Conservation (phyloP, 345 rosid species). For the Populus davidiana region DNA sequence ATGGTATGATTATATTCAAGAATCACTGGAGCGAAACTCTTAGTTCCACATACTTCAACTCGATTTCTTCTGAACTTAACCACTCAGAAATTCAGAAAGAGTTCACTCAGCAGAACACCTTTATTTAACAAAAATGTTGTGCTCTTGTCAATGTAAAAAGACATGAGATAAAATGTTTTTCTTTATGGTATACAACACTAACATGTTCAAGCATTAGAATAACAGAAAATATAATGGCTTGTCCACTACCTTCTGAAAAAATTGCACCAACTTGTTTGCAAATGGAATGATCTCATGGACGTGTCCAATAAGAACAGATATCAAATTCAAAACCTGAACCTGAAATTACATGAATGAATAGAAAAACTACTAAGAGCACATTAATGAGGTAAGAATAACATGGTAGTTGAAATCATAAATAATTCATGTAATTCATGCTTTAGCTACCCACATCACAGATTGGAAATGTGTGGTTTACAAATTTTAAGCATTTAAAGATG, state of each 20-base stretch:
- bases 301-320: slow-evolving; percentile 77
- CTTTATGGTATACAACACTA: neutral
- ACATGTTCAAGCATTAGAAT: neutral
- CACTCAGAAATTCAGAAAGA: neutral
- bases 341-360: slow-evolving; percentile 36
- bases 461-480: neutral
- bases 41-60: neutral
- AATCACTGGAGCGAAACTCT: neutral
- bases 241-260: slow-evolving; percentile 70
- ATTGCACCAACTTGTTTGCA: slow-evolving; percentile 68
- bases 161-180: neutral
- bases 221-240: slow-evolving; percentile 10
- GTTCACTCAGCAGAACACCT: neutral
- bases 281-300: slow-evolving; percentile 72
- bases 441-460: neutral
- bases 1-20: neutral
- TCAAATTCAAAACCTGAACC: slow-evolving; percentile 94
- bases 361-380: neutral
- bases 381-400: neutral
- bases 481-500: neutral
- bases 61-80: neutral
- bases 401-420: neutral
- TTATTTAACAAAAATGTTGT: neutral
- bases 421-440: neutral
- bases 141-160: neutral